Base-by-base conservation (phyloP, 2,329 filamentous ascomycete genomes). In the Dactylonectria estremocensis region DNA sequence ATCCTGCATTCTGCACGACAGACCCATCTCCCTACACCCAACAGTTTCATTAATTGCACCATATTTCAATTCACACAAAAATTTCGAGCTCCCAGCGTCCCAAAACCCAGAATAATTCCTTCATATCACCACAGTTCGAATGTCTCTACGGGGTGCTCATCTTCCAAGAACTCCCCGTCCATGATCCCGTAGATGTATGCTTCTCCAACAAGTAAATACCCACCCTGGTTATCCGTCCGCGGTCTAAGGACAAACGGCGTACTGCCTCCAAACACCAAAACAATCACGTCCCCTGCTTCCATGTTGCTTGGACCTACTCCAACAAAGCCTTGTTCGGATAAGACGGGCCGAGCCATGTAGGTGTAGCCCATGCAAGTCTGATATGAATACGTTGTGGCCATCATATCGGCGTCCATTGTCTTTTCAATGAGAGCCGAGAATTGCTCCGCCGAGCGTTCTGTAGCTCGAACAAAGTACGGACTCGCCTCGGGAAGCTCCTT, bases 101-200 rank as follows among this genome's bases (percentile, higher is more conserved):
- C 24, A 28, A 28, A 4, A 28, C 1, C 24, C 24, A 28, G 4
- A 28, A 28, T 28, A 28, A 28, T 28, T 5, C 24, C 24, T 1
- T 28, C n/a, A 28, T 28, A 28, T 18, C 35, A 53, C 50, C 50
- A 53, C 31, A 53, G 14, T 5, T 35, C n/a, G 35, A 53, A 53
- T 10, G 2, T 11, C 2, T 10, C 10, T 8, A 6, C n/a, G 8
- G 28, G 20, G 8, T 5, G 28, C 3, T 24, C 31, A n/a, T 40
- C 13, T 2, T 60, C 20, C 13, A 7, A 18, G 22, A 59, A 18
- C 16, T 67, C 64, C 8, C 64, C 64, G 24, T 67, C 53, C 64
- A 67, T 67, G 9, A 67, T 62, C 2, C 64, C 64, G 24, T 67
- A 53, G 8, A 63, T 24, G 24, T 67, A 67, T 14, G 59, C 46